Evolutionary conservation across 2,329 filamentous ascomycete species (phyloP).

Genomic region (Emmonsia crescens): DNA sequence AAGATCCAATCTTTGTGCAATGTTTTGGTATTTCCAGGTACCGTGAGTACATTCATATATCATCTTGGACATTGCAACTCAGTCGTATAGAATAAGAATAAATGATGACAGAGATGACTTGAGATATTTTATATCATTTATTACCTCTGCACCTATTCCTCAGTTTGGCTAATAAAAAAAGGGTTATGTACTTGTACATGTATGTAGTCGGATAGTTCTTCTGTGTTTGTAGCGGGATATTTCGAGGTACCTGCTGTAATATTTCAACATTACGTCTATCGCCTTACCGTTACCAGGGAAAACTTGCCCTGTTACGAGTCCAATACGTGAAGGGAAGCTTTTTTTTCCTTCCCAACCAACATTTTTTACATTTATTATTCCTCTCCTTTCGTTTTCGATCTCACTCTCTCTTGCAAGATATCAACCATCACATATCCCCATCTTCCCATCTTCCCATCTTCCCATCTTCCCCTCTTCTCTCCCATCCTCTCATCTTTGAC

Average conservation of each 20-base stretch:
- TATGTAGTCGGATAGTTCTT: neutral
- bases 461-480: conserved; percentile 10
- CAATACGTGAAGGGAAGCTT: neutral
- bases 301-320: neutral
- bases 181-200: too few relatives aligned
- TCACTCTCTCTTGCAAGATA: conserved; percentile 6
- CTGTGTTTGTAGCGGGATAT: neutral
- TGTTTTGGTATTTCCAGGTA: neutral
- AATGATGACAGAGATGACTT: neutral
- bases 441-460: conserved; percentile 15
- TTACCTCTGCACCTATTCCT: neutral
- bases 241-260: neutral
- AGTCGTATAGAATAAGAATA: neutral
- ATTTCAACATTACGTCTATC: neutral
- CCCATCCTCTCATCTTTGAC: conserved; percentile 6
- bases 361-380: conserved; percentile 8
- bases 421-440: conserved; percentile 9
- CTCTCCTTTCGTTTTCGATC: conserved; percentile 6
- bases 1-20: conserved; percentile 10
- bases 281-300: neutral
- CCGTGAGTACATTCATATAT: neutral
- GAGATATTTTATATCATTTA: neutral
- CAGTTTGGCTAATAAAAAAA: neutral
- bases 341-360: conserved; percentile 7
- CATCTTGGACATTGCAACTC: neutral